Evolutionary conservation across 345 rosid species (phyloP), one percentile per base, ranked within the genome.

Genomic region (Brassica cretica): DNA sequence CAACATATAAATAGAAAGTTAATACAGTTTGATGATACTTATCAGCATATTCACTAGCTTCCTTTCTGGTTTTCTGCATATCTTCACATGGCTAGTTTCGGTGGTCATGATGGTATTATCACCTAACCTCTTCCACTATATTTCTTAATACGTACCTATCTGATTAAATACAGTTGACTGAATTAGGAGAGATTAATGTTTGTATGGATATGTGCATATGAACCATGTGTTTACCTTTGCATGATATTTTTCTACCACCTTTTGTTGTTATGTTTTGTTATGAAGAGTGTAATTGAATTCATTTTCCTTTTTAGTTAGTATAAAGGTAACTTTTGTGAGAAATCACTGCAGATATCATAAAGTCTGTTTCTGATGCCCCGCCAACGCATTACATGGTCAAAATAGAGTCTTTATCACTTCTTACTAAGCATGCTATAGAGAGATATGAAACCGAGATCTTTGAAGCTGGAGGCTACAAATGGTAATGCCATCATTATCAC

Each of bases 391-490:
- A 86, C 84, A 25, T 49, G 6, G 66, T 88, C 71, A 86, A 81
- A 68, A 83, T 90, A 66, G 82, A 88, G 74, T 80, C 74, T 8
- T 87, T 82, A 76, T 88, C 91, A 30, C 71, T 78, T 71, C 86
- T 87, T 33, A 8, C 78, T 30, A 84, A 85, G 74, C 79, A 74
- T 80, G 70, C 76, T 19, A 56, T 82, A 37, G 88, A 85, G 30
- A 88, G 84, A 68, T 90, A 88, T 56, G 97, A 90, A 84, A 84
- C 93, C 1, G 85, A 72, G 32, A 80, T 71, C 71, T 89, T 91
- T 79, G 86, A 85, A 82, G 94, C 94, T 15, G 85, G 88, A 63
- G 94, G 94, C 74, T 87, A 82, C 84, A 86, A 84, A 84, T 92
- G 97, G 94, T 88, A 80, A 25, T 6, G 58, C 0, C 56, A 30